Base-by-base conservation (phyloP, 225 moss, liverwort and hornwort species). In the Pleurozium schreberi region DNA sequence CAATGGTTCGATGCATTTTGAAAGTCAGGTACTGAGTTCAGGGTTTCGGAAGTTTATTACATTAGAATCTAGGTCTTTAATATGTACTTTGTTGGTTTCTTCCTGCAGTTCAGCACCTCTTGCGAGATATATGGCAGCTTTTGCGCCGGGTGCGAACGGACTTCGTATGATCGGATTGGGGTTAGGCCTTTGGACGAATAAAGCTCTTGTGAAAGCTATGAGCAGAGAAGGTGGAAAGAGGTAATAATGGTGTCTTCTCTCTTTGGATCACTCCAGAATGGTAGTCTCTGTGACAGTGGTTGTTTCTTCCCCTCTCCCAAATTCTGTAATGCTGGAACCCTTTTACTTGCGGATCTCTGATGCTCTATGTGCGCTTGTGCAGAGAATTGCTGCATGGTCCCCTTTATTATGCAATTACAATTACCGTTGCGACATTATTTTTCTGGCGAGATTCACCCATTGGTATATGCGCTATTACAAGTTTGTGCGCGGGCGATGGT, bases 401-500 rank as follows among this genome's bases (percentile, higher is more conserved):
- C 36, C 91, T 97, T 26, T 97, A 92, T 75, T 96, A 96, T 88
- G 97, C 93, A 73, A 89, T 96, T 66, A 92, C 97, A 64, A 92
- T 98, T 65, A 94, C 94, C 53, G 30, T 94, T 75, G 94, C 92
- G 61, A 97, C 96, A n/a, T 85, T 97, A 20, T 90, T 90, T 91
- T 98, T 97, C 88, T 97, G 97, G 98, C 92, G 96, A 80, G 93
- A 83, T 75, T 97, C 98, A 89, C 95, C 97, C 61, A 79, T 98
- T 83, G 97, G 98, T 68, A 93, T 93, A 84, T 93, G 96, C 80
- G 93, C 97, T 58, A 90, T 98, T 50, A 85, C 96, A 47, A 98
- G 92, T 94, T 91, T 98, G 66, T 98, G 98, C 70, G 95, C 95
- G 18, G 98, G 97, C 88, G 97, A 98, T 92, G 98, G 98, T 98